Evolutionary conservation across 2,329 filamentous ascomycete species (phyloP).

Genomic region (Alternaria alternata): DNA sequence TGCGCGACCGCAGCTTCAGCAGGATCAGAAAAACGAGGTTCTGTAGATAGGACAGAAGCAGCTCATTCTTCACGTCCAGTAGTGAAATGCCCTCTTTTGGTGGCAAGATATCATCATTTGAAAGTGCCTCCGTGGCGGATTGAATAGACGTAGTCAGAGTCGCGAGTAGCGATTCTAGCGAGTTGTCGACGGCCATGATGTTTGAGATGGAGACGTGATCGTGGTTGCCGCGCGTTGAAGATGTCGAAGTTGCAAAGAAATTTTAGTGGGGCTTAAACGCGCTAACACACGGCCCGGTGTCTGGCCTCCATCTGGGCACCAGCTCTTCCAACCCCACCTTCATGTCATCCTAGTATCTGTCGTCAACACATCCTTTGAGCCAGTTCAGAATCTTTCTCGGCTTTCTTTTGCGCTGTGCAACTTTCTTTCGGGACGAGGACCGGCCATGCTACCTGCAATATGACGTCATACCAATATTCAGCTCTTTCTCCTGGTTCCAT

Average conservation of each 20-base stretch:
- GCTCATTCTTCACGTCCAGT: conserved; percentile 93
- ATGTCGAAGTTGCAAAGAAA: conserved; percentile 22
- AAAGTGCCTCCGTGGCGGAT: conserved; percentile 61
- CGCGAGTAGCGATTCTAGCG: conserved; percentile 51
- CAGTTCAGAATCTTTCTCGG: not conserved
- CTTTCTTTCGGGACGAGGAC: not conserved
- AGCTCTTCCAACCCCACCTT: not conserved
- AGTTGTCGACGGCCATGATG: conserved; percentile 51
- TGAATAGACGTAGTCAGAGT: conserved; percentile 68
- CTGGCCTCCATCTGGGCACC: not conserved
- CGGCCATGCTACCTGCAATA: not conserved
- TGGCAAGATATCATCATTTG: conserved; percentile 70
- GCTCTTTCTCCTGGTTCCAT: not conserved
- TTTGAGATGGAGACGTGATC: conserved; percentile 9
- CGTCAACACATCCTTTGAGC: not conserved
- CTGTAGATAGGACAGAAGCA: conserved; percentile 95
- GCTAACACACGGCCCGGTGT: not conserved
- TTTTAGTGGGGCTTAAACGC: conserved; percentile 18
- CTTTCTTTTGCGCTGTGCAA: not conserved
- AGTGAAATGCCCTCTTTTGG: conserved; percentile 89
- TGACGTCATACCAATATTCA: not conserved
- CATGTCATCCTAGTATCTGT: not conserved
- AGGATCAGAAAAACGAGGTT: conserved; percentile 90
- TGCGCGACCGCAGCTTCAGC: conserved; percentile 69
- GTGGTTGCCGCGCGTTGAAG: conserved; percentile 6